Conservation (phyloP, 1,284 basidiomycete genomes). For the Tranzscheliella williamsii region DNA sequence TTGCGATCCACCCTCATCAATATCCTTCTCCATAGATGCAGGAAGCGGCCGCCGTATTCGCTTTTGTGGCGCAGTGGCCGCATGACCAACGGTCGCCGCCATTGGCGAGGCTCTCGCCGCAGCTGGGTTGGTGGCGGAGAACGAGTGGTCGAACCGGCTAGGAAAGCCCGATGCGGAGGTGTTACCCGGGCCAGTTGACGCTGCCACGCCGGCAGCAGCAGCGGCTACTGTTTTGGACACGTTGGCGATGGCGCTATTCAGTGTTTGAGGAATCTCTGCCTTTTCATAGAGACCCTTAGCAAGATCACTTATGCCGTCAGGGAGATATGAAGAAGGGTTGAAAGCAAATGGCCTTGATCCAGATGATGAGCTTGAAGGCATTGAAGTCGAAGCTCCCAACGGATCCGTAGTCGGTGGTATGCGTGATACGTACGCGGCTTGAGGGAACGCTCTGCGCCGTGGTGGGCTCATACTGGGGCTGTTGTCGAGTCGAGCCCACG, state of each 20-base stretch:
- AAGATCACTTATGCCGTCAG: slow-evolving; percentile 45
- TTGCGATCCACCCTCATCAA: too few species aligned
- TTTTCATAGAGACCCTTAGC: slow-evolving; percentile 50
- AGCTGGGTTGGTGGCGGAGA: slow-evolving; percentile 2
- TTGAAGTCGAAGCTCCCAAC: slow-evolving; percentile 3
- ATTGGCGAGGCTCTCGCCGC: slow-evolving; percentile 7
- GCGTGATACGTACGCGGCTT: background rate
- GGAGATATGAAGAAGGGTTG: slow-evolving; percentile 33
- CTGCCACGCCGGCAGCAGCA: slow-evolving; percentile 14
- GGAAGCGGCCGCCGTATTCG: background rate
- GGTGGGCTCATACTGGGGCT: background rate
- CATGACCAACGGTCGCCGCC: slow-evolving; percentile 13
- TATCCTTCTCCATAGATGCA: background rate
- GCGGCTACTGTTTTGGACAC: slow-evolving; percentile 42
- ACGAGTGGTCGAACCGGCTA: slow-evolving; percentile 26
- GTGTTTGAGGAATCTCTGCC: slow-evolving; percentile 31
- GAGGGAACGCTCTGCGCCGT: background rate
- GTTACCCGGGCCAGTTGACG: slow-evolving; percentile 10
- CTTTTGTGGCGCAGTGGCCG: slow-evolving; percentile 1
- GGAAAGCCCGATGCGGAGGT: slow-evolving; percentile 24
- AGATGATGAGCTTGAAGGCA: background rate
- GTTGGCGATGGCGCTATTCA: slow-evolving; percentile 41
- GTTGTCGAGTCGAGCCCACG: slow-evolving; percentile 6
- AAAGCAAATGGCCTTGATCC: slow-evolving; percentile 3
- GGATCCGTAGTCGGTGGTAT: slow-evolving; percentile 12